Conservation (phyloP, 805 yeast genomes). For the Starmerella stellata region DNA sequence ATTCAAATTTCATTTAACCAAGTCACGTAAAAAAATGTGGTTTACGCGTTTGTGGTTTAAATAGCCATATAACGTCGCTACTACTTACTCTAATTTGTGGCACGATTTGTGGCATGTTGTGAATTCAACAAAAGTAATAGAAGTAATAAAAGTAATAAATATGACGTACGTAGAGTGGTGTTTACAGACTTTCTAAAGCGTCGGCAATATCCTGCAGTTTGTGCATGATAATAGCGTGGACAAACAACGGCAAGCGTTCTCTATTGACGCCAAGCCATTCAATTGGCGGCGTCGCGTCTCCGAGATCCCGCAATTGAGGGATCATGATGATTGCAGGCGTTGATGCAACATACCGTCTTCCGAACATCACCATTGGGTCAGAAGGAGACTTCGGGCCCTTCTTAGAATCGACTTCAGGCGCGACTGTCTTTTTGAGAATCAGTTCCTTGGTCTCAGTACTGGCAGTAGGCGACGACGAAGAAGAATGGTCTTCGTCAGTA, state of each 20-base stretch:
- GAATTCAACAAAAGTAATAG: no score
- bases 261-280: slow-evolving; percentile 97
- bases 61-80: no score
- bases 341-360: slow-evolving; percentile 35
- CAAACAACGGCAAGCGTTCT: slow-evolving; percentile 62
- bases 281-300: slow-evolving; percentile 93
- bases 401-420: not conserved
- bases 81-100: no score
- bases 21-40: no score
- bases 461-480: not conserved
- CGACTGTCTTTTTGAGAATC: no score
- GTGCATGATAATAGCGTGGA: slow-evolving; percentile 64
- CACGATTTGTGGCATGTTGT: no score
- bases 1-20: no score
- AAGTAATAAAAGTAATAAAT: no score
- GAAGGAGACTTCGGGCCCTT: not conserved
- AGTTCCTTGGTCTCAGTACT: not conserved
- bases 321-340: slow-evolving; percentile 69
- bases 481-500: not conserved
- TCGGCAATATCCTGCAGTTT: slow-evolving; percentile 50
- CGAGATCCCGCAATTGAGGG: slow-evolving; percentile 77
- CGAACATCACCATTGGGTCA: slow-evolving; percentile 2
- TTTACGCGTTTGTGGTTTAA: no score
- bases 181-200: not conserved
- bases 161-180: no score